Conservation (phyloP, 179 eudicot genomes). For the Kewa caespitosa region DNA sequence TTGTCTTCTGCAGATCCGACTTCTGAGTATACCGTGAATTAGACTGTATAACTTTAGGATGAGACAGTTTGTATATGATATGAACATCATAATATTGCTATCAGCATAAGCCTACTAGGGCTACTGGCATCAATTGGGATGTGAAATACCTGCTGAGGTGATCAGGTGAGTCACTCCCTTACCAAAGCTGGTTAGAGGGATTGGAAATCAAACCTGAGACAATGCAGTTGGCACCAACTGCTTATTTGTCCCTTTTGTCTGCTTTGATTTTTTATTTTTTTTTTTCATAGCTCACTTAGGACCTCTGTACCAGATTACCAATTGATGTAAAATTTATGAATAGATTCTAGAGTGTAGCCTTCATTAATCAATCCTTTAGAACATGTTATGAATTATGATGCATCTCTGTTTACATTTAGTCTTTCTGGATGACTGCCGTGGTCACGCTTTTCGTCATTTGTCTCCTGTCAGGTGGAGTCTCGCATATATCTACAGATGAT, state of each 20-base stretch:
- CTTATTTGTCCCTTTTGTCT: not conserved
- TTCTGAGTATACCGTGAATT: no score
- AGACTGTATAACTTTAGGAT: no score
- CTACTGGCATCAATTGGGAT: not conserved
- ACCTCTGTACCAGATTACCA: not conserved
- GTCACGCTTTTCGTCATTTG: not conserved
- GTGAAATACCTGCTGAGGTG: not conserved
- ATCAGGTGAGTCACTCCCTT: no score
- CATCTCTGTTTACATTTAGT: not conserved
- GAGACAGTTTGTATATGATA: no score
- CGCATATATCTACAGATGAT: conserved; percentile 54
- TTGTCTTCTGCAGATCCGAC: no score
- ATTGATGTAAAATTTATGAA: not conserved
- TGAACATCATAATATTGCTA: not conserved
- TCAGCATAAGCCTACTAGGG: not conserved
- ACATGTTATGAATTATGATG: not conserved
- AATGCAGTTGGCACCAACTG: not conserved
- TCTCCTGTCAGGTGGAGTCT: conserved; percentile 43
- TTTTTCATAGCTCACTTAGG: not conserved
- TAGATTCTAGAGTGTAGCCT: not conserved
- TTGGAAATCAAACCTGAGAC: not conserved
- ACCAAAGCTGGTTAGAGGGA: no score
- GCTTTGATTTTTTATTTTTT: not conserved
- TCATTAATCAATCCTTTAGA: not conserved
- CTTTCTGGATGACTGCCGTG: conserved; percentile 1